Percentiles rank a stretch among this genome's conserved stretches.
phyloP scores from a whole-genome alignment of 2,329 filamentous ascomycete species.

The Septoria linicola region DNA sequence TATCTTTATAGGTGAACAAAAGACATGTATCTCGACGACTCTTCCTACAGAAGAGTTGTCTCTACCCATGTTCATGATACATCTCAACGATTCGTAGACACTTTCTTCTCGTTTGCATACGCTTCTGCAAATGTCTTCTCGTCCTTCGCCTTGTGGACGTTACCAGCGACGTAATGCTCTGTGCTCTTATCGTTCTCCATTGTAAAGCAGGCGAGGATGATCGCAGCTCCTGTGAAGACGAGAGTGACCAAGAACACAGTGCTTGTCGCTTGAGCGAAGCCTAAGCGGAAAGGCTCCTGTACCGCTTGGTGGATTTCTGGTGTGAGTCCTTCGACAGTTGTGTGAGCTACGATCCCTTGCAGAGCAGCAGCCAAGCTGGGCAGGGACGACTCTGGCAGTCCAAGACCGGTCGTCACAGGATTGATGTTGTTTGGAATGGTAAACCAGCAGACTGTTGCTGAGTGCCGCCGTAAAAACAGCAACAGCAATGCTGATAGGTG shows the following conservation, averaged over 20 bases:
- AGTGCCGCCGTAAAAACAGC: constrained; percentile 30
- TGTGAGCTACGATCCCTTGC: constrained; percentile 22
- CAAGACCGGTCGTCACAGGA: constrained; percentile 23
- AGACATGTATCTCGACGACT: too few species aligned
- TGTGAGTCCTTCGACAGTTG: constrained; percentile 25
- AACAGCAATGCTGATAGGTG: constrained; percentile 28
- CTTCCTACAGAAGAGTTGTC: too few species aligned
- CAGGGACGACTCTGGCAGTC: constrained; percentile 24
- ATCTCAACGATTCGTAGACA: too few species aligned
- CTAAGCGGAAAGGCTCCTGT: constrained; percentile 27
- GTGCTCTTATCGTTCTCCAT: constrained; percentile 30
- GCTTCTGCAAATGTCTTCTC: constrained; percentile 21
- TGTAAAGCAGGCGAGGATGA: constrained; percentile 31
- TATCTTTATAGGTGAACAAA: too few species aligned
- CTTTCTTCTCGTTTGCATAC: neutral
- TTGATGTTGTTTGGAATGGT: constrained; percentile 25
- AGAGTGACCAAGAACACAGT: constrained; percentile 30
- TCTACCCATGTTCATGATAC: too few species aligned
- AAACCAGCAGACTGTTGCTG: constrained; percentile 24
- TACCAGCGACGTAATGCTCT: constrained; percentile 30
- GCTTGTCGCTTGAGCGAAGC: constrained; percentile 24
- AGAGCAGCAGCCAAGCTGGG: constrained; percentile 19
- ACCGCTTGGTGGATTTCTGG: constrained; percentile 26
- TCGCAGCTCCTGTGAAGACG: constrained; percentile 28
- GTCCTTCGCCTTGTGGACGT: constrained; percentile 24